Evolutionary conservation across 345 rosid species (phyloP).

Genomic region (Pseudoturritis turrita): DNA sequence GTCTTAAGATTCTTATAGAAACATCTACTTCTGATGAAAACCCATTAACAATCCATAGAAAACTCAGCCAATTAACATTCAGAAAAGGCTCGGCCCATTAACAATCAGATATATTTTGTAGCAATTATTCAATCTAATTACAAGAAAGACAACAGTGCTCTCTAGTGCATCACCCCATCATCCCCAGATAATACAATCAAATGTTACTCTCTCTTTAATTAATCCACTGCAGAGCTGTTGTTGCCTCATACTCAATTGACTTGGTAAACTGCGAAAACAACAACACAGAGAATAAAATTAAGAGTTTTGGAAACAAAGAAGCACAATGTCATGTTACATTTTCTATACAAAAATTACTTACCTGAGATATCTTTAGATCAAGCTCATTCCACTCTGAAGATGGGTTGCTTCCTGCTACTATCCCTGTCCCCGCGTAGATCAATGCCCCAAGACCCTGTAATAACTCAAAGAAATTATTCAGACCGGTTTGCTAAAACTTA

Average conservation of each 20-base stretch:
- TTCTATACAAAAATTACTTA: background rate
- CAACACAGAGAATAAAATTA: background rate
- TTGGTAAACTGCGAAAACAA: conserved; percentile 27
- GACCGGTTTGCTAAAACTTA: background rate
- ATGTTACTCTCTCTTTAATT: conserved; percentile 12
- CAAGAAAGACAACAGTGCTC: conserved; percentile 3
- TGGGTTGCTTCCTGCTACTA: conserved; percentile 84
- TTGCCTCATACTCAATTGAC: conserved; percentile 26
- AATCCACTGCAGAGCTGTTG: conserved; percentile 18
- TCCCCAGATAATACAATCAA: background rate
- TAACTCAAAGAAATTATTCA: background rate
- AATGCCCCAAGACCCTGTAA: conserved; percentile 75
- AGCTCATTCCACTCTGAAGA: conserved; percentile 91
- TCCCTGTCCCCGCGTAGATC: conserved; percentile 91
- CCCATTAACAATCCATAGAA: too few relatives aligned
- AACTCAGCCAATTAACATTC: too few relatives aligned
- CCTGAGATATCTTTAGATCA: conserved; percentile 95
- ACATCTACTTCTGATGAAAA: background rate
- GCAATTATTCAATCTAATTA: conserved; percentile 2
- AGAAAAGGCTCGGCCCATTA: background rate
- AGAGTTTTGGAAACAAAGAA: background rate
- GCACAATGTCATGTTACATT: background rate
- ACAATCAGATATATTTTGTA: background rate
- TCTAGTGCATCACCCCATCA: background rate
- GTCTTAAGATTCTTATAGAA: background rate